Evolutionary conservation across 345 rosid species (phyloP).

Genomic region (Citrus trifoliata): DNA sequence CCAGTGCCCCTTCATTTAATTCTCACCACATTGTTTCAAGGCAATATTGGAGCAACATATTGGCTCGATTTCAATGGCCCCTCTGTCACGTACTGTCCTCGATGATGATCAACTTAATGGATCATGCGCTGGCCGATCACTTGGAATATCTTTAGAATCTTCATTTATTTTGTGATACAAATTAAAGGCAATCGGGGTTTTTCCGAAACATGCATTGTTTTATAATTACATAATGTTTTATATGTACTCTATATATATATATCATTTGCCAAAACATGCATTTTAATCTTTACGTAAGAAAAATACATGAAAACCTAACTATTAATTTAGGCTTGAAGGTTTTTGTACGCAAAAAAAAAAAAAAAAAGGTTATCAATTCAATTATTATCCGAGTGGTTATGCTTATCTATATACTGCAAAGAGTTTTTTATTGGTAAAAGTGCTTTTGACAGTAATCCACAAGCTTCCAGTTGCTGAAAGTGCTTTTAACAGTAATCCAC

Average conservation of each 20-base stretch:
- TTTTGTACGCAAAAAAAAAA: too few relatives aligned
- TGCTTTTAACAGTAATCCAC: too few relatives aligned
- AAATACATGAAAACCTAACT: too few relatives aligned
- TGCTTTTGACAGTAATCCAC: neutral
- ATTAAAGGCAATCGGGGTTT: neutral
- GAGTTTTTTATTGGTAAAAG: neutral
- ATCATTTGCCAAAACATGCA: too few relatives aligned
- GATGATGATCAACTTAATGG: neutral
- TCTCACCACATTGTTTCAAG: conserved; percentile 1
- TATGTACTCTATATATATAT: too few relatives aligned
- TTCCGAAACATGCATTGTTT: neutral
- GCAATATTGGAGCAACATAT: neutral
- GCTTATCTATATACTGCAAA: neutral
- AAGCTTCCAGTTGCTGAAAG: neutral
- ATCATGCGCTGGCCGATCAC: conserved; percentile 23
- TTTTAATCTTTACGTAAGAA: too few relatives aligned
- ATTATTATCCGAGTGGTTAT: neutral
- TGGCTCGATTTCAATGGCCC: neutral
- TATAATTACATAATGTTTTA: too few relatives aligned
- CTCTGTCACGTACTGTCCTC: neutral
- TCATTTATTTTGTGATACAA: neutral
- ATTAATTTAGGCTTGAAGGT: too few relatives aligned
- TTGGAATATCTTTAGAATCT: conserved; percentile 14
- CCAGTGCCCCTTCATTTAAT: conserved; percentile 1
- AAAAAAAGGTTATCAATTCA: neutral